Evolutionary conservation across 768 basidiomycete species (phyloP).

Genomic region (Collybia nuda): DNA sequence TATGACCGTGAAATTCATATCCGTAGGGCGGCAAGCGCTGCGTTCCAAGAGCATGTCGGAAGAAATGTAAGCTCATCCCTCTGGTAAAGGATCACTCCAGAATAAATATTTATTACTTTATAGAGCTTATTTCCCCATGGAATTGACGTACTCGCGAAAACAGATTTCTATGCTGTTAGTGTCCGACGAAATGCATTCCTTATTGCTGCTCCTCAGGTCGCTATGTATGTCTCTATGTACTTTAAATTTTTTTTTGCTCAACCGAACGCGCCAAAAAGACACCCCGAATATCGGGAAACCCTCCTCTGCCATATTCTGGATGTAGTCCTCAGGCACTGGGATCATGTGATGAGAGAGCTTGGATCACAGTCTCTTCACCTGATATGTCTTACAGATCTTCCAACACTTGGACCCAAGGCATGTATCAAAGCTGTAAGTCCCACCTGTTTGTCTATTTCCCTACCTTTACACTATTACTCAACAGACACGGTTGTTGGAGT

Average conservation of each 20-base stretch:
- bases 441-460: neutral
- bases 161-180: constrained; percentile 95
- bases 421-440: constrained; percentile 48
- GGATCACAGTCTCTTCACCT: constrained; percentile 73
- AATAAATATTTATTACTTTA: constrained; percentile 8
- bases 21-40: constrained; percentile 92
- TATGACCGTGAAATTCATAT: constrained; percentile 96
- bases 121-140: constrained; percentile 92
- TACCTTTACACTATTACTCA: neutral
- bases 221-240: constrained; percentile 76
- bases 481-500: constrained; percentile 58
- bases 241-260: neutral
- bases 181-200: constrained; percentile 82
- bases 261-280: constrained; percentile 43
- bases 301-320: constrained; percentile 74
- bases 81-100: neutral
- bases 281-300: constrained; percentile 68
- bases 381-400: constrained; percentile 64
- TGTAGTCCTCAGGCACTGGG: constrained; percentile 88
- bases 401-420: constrained; percentile 48
- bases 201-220: constrained; percentile 83
- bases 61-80: constrained; percentile 63
- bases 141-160: constrained; percentile 87
- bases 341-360: constrained; percentile 72
- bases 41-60: constrained; percentile 96